phyloP scores from a whole-genome alignment of 2,329 filamentous ascomycete genomes.

The Exophiala sp. region DNA sequence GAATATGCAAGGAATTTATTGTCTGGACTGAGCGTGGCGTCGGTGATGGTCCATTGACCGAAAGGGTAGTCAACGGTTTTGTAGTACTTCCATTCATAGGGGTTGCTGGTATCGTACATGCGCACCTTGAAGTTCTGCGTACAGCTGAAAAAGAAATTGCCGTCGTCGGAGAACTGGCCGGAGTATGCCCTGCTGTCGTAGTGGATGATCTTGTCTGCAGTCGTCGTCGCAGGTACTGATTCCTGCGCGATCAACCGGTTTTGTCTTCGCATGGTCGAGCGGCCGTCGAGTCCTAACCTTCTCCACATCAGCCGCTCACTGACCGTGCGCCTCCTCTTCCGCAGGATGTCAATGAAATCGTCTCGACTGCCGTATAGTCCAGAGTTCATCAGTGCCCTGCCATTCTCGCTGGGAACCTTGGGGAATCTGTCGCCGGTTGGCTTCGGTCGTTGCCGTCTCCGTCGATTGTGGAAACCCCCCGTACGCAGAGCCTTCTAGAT shows the following conservation, averaged over 20 bases:
- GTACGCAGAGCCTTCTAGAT: constrained; percentile 23
- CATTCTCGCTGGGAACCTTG: constrained; percentile 75
- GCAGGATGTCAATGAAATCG: constrained; percentile 44
- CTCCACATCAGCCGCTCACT: constrained; percentile 69
- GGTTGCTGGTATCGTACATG: constrained; percentile 96
- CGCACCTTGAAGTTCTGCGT: constrained; percentile 89
- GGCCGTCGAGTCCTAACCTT: constrained; percentile 62
- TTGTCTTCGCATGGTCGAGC: constrained; percentile 53
- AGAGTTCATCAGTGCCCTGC: constrained; percentile 70
- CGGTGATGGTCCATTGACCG: constrained; percentile 93
- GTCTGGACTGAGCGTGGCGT: constrained; percentile 83
- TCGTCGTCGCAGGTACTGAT: constrained; percentile 65
- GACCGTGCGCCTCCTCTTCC: constrained; percentile 56
- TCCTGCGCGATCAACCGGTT: constrained; percentile 62
- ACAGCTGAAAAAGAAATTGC: constrained; percentile 92
- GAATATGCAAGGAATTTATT: constrained; percentile 89
- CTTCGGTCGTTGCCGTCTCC: constrained; percentile 44
- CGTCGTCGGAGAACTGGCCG: constrained; percentile 93
- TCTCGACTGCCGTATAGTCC: constrained; percentile 72
- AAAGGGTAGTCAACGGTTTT: constrained; percentile 80
- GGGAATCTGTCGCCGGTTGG: constrained; percentile 56
- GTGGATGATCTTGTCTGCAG: constrained; percentile 80
- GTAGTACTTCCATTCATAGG: constrained; percentile 92
- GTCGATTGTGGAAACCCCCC: constrained; percentile 35
- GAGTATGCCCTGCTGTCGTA: constrained; percentile 84